Evolutionary conservation across 2,329 filamentous ascomycete species (phyloP).

Genomic region (Dactylellina leptospora): DNA sequence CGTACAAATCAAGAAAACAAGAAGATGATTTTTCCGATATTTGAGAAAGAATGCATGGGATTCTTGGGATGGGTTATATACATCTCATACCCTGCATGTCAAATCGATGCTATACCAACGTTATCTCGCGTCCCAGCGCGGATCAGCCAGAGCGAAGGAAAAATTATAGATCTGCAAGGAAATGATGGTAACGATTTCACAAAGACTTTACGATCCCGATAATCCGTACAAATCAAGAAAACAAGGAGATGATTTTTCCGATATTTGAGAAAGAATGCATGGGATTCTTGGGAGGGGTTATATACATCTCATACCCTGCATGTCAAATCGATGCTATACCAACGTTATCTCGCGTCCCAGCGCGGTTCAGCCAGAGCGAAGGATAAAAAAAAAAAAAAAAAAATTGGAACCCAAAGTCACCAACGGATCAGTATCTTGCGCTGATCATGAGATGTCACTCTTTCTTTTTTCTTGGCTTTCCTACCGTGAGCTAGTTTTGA

Average conservation of each 20-base stretch:
- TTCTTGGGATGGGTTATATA: conserved; percentile 8
- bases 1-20: neutral
- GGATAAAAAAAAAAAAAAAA: no score
- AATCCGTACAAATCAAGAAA: neutral
- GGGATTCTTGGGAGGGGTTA: neutral
- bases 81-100: neutral
- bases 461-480: neutral
- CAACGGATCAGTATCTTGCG: no score
- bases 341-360: no score
- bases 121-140: no score
- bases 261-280: neutral
- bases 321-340: neutral
- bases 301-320: neutral
- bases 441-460: neutral
- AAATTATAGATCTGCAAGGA: no score
- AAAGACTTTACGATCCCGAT: neutral
- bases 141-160: no score
- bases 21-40: no score
- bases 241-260: no score
- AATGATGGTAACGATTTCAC: no score
- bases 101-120: neutral
- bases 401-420: no score
- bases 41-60: neutral
- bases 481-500: neutral
- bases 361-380: no score